Evolutionary conservation across 176 grass and related monocot genomes (phyloP), one percentile per base, ranked within the genome.

Genomic region (Phyllostachys edulis): DNA sequence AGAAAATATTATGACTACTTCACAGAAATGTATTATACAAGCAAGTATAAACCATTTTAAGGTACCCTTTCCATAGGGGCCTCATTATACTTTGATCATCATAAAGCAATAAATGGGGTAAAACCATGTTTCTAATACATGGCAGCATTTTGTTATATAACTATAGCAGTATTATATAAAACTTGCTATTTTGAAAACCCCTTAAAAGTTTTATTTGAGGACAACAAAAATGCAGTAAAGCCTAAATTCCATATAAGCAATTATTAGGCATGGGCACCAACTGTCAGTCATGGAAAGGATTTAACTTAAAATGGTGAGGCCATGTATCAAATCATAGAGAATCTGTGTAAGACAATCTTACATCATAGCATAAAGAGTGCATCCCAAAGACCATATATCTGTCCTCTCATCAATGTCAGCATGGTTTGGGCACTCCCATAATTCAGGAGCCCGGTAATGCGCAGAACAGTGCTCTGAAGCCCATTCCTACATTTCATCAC

Each of bases 331-430:
- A 50, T 63, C 42, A 86, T 40, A 71, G 62, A 78, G 60, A 63
- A 27, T n/a, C 4, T 17, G 54, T n/a, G 15, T 16, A 79, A 32
- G 24, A 64, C 55, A 77, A 55, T 57, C 94, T 75, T 89, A 96
- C 94, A 96, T 96, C 79, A 89, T 93, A 42, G 91, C 94, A 78
- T 91, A 91, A 16, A 96, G 70, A 54, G 89, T 91, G 78, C 94
- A 96, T 76, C 94, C 94, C 12, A 96, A 87, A 80, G 94, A 96
- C 94, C 94, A 96, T 71, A 96, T 80, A 74, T 96, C 94, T 79
- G 94, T 96, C 70, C 94, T 87, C 86, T 93, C 94, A 73, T 96
- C 94, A 72, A 96, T 87, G 63, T 96, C 85, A 63, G 78, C 64
- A 86, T 96, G 79, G 41, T 69, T 89, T 57, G 91, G 86, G 40